phyloP scores from a whole-genome alignment of 2,329 filamentous ascomycete genomes.

The Ascochyta viciae-villosae region DNA sequence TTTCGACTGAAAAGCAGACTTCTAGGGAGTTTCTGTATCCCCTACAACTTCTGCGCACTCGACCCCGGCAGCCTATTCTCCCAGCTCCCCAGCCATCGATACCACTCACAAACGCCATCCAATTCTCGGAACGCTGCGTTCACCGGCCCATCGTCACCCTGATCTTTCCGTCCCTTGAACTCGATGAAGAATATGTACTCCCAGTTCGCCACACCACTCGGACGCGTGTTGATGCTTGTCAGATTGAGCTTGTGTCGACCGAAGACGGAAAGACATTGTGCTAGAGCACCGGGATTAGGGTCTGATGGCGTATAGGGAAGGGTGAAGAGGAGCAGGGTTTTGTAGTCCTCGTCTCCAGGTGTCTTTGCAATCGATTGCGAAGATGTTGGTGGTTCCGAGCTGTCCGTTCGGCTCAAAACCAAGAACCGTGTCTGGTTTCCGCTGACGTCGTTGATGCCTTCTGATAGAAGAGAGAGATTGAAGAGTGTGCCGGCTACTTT shows the following conservation, averaged over 20 bases:
- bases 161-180: slow-evolving; percentile 72
- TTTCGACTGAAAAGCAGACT: too few species aligned
- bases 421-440: slow-evolving; percentile 85
- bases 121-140: slow-evolving; percentile 67
- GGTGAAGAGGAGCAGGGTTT: slow-evolving; percentile 82
- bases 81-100: slow-evolving; percentile 77
- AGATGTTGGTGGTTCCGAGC: slow-evolving; percentile 3
- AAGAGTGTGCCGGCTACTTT: slow-evolving; percentile 73
- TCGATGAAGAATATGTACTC: slow-evolving; percentile 96
- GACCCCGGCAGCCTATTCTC: slow-evolving; percentile 2
- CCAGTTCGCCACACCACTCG: slow-evolving; percentile 77
- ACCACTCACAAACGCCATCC: slow-evolving; percentile 63
- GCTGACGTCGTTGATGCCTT: slow-evolving; percentile 73
- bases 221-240: slow-evolving; percentile 88
- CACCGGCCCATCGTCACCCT: slow-evolving; percentile 65
- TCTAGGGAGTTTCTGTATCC: neutral
- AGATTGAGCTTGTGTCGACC: slow-evolving; percentile 76
- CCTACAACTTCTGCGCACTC: neutral
- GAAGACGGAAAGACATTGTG: slow-evolving; percentile 81
- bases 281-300: slow-evolving; percentile 78
- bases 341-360: slow-evolving; percentile 48
- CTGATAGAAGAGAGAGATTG: slow-evolving; percentile 72
- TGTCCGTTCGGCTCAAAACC: slow-evolving; percentile 58
- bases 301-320: slow-evolving; percentile 81
- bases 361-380: neutral